These are phyloP conservation scores for Inonotus obliquus DNA, from an alignment of 1,284 basidiomycete genomes.

Conservation along the genomic window DNA sequence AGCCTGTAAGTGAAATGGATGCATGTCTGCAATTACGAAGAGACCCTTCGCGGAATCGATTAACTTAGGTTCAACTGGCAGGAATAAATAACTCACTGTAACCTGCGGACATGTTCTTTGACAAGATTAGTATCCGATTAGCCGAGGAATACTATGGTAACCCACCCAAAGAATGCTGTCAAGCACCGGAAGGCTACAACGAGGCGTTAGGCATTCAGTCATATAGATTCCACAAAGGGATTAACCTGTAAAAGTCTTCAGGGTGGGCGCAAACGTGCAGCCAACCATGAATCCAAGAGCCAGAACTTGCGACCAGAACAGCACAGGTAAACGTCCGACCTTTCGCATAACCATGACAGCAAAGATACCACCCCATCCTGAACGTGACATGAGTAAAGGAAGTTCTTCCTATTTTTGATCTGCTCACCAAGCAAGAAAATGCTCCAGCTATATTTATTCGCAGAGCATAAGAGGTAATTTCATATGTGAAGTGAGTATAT, in stretches of 20 bases:
- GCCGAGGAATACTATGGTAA: not conserved
- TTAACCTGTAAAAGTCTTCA: slow-evolving; percentile 49
- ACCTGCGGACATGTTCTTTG: slow-evolving; percentile 62
- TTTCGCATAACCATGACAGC: slow-evolving; percentile 56
- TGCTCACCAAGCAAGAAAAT: slow-evolving; percentile 58
- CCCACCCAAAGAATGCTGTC: slow-evolving; percentile 64
- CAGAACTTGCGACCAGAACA: slow-evolving; percentile 61
- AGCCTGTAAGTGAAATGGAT: slow-evolving; percentile 72
- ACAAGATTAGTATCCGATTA: not conserved
- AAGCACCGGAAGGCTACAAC: slow-evolving; percentile 61
- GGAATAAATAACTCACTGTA: slow-evolving; percentile 39
- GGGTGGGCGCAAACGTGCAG: slow-evolving; percentile 48
- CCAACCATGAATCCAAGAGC: slow-evolving; percentile 47
- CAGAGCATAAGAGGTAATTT: not conserved
- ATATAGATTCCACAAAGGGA: not conserved
- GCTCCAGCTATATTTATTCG: slow-evolving; percentile 49
- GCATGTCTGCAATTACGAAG: slow-evolving; percentile 63
- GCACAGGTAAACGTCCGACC: slow-evolving; percentile 53
- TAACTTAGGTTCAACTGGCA: not conserved
- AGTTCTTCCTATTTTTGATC: not conserved
- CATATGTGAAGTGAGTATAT: not conserved
- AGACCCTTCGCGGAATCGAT: slow-evolving; percentile 43
- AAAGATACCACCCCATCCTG: slow-evolving; percentile 58
- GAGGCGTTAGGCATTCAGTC: slow-evolving; percentile 10
- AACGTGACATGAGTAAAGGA: not conserved